Conservation (phyloP, 805 yeast genomes). For the Nakazawaea siamensis region DNA sequence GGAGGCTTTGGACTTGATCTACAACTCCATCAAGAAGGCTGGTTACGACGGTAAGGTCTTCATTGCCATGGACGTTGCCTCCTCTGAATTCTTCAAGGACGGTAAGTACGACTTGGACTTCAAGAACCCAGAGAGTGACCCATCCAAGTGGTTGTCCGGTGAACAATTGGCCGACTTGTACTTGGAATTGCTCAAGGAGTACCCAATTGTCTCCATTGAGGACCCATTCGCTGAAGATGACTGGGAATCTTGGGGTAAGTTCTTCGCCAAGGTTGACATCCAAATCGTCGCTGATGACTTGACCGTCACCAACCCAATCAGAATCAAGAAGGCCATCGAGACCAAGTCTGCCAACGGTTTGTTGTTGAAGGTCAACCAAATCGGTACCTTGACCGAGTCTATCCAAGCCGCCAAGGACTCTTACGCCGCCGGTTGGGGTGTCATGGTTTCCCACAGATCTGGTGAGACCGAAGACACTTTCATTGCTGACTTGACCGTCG, state of each 20-base stretch:
- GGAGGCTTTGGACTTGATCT: conserved; percentile 95
- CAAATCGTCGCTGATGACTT: conserved; percentile 98
- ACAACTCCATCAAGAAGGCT: conserved; percentile 81
- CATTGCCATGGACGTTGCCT: conserved; percentile 94
- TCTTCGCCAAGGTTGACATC: conserved; percentile 63
- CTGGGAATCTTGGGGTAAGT: conserved; percentile 97
- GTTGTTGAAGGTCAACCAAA: conserved; percentile 97
- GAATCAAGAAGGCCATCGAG: conserved; percentile 94
- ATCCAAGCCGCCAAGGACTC: conserved; percentile 95
- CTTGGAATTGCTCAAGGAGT: conserved; percentile 69
- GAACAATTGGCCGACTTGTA: conserved; percentile 80
- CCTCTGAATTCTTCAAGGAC: conserved; percentile 96
- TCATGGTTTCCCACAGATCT: conserved; percentile 99
- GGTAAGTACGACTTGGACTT: conserved; percentile 97
- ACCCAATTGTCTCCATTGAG: conserved; percentile 97
- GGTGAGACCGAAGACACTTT: conserved; percentile 99
- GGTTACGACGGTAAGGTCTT: conserved; percentile 91
- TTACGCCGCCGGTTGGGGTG: conserved; percentile 97
- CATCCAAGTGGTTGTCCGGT: conserved; percentile 87
- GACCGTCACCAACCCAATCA: conserved; percentile 95
- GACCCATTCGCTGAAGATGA: conserved; percentile 99
- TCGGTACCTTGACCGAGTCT: conserved; percentile 94
- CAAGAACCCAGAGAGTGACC: conserved; percentile 93
- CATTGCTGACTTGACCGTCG: conserved; percentile 96
- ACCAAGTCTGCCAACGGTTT: conserved; percentile 93